phyloP scores from a whole-genome alignment of 1,139 yeast species.

The Wickerhamiella infanticola region DNA sequence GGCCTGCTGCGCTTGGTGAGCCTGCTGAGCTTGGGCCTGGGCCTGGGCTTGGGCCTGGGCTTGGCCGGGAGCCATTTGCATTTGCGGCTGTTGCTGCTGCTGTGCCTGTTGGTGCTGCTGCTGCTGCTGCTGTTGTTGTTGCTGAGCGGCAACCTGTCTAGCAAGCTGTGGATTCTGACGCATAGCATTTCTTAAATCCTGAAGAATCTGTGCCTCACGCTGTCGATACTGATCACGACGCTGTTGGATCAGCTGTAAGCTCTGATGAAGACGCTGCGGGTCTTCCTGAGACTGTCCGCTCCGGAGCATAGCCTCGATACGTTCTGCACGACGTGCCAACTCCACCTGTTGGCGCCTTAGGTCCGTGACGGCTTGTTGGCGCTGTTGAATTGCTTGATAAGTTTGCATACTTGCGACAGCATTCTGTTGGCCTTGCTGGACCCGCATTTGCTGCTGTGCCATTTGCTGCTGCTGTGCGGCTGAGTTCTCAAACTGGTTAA shows the following conservation, averaged over 20 bases:
- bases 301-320: constrained; percentile 7
- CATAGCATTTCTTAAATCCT: constrained; percentile 15
- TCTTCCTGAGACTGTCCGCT: constrained; percentile 5
- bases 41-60: constrained; percentile 4
- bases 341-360: constrained; percentile 8
- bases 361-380: constrained; percentile 13
- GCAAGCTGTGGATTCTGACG: constrained; percentile 12
- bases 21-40: constrained; percentile 10
- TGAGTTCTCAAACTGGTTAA: neutral
- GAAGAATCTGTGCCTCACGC: constrained; percentile 17
- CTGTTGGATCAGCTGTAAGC: constrained; percentile 6
- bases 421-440: constrained; percentile 6
- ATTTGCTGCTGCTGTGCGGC: constrained; percentile 7
- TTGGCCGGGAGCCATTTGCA: neutral
- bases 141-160: neutral
- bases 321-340: constrained; percentile 9
- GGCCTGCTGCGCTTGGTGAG: constrained; percentile 7
- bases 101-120: neutral
- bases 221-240: constrained; percentile 12
- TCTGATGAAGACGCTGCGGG: constrained; percentile 11
- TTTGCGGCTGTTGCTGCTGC: neutral
- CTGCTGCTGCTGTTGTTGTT: neutral
- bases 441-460: constrained; percentile 8
- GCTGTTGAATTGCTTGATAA: constrained; percentile 14
- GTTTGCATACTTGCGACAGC: constrained; percentile 9